Base-by-base conservation (phyloP, 257 asterid genomes). In the Hygrophila difformis region DNA sequence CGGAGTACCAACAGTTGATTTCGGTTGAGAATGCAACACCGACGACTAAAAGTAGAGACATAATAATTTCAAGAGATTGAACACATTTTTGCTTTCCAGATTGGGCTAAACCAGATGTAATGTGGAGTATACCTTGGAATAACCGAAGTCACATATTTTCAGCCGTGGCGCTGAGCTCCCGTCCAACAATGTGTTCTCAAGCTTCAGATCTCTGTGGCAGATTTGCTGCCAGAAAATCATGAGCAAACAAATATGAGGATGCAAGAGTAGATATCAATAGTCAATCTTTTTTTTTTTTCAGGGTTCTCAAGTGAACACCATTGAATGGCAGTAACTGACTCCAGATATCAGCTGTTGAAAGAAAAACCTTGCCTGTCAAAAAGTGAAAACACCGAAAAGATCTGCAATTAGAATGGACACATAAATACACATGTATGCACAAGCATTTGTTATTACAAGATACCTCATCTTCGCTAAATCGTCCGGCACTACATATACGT, bases 1-100 rank as follows among this genome's bases (percentile, higher is more conserved):
- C 0, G 95, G 95, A 1, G 95, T 81, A 41, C 94, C 97, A 0
- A 88, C 95, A 0, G 95, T 88, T n/a, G 95, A 88, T 62, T 88
- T 88, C 0, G 94, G 95, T 68, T 84, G 94, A 21, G 95, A 88
- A 71, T 88, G 97, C 43, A 88, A 29, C 8, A 77, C 85, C 0
- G 87, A 54, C 6, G 95, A 88, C 94, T 88, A 53, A 12, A 59
- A 51, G 53, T 12, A 34, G 24, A 53, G 41, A 1, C 4, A 12
- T 8, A 28, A n/a, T n/a, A 1, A 21, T 4, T 26, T 72, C 0
- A 66, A 15, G 18, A 53, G 37, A 2, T 10, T 2, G 29, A 24
- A 1, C 31, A 26, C 8, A 26, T 5, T 33, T 33, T 33, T 2
- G 37, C 12, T 33, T 33, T 9, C 8, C 37, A 15, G 47, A 41